phyloP scores from a whole-genome alignment of 2,329 filamentous ascomycete genomes.

The Diaporthe longicolla region DNA sequence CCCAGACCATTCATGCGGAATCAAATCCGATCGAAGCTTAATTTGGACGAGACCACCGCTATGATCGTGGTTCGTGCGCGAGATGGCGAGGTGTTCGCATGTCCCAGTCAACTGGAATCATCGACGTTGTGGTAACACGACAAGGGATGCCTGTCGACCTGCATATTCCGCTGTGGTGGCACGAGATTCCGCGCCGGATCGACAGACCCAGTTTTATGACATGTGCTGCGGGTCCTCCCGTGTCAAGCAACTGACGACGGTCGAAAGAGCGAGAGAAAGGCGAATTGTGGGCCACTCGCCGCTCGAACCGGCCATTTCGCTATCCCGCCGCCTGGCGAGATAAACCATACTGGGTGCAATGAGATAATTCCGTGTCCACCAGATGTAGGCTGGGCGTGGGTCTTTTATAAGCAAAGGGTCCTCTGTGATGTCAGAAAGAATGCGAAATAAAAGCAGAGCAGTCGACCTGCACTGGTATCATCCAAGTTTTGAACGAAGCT shows the following conservation, averaged over 20 bases:
- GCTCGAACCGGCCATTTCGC: slow-evolving; percentile 16
- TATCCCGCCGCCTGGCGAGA: slow-evolving; percentile 20
- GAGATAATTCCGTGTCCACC: not conserved
- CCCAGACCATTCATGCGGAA: not conserved
- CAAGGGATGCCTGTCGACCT: slow-evolving; percentile 15
- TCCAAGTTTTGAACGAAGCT: not conserved
- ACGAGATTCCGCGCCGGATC: slow-evolving; percentile 8
- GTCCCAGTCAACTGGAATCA: not conserved
- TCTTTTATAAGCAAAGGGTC: not conserved
- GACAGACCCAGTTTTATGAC: slow-evolving; percentile 17
- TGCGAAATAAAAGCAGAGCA: slow-evolving; percentile 20
- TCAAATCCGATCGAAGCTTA: too few species aligned
- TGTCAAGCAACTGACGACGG: not conserved
- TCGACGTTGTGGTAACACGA: not conserved
- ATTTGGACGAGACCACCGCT: not conserved
- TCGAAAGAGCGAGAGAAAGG: slow-evolving; percentile 23
- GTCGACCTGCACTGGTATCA: too few species aligned
- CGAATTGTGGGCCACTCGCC: slow-evolving; percentile 20
- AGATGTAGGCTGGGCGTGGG: not conserved
- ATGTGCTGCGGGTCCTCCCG: slow-evolving; percentile 20
- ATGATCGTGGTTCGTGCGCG: not conserved
- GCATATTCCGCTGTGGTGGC: slow-evolving; percentile 4
- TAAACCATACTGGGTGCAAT: not conserved
- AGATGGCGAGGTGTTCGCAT: not conserved
- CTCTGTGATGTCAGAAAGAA: not conserved